Evolutionary conservation across 2,329 filamentous ascomycete species (phyloP).

Genomic region (Botrytis byssoidea): DNA sequence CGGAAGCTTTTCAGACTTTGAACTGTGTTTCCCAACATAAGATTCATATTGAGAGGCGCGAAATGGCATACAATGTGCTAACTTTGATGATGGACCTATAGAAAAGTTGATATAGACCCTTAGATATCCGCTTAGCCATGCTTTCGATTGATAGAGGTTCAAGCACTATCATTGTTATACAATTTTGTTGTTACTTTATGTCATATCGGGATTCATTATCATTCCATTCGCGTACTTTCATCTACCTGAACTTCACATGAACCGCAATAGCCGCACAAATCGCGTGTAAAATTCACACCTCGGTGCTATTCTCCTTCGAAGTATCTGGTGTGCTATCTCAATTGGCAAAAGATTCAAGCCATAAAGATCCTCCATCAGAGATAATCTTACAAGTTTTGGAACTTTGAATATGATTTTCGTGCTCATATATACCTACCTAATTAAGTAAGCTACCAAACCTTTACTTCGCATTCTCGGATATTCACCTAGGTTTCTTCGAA

Average conservation of each 20-base stretch:
- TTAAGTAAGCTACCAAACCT: neutral
- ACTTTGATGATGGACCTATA: neutral
- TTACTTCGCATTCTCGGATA: neutral
- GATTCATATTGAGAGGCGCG: accelerated
- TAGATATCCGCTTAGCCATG: neutral
- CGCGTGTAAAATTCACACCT: neutral
- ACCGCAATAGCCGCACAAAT: neutral
- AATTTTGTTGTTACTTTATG: neutral
- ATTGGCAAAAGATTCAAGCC: accelerated
- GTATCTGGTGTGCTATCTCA: neutral
- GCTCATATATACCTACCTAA: neutral
- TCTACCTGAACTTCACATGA: neutral
- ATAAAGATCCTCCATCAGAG: neutral
- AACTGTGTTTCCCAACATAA: accelerated
- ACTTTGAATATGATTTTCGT: neutral
- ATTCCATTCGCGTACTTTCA: neutral
- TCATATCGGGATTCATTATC: accelerated
- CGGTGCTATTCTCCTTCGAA: accelerated
- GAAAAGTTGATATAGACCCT: neutral
- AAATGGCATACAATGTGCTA: neutral
- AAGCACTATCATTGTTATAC: accelerated
- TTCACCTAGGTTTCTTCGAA: neutral
- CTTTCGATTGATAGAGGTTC: neutral
- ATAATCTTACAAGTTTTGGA: neutral
- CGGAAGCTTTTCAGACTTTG: neutral